Base-by-base conservation (phyloP, 352 stramenopile genomes). In the Saprolegnia parasitica region DNA sequence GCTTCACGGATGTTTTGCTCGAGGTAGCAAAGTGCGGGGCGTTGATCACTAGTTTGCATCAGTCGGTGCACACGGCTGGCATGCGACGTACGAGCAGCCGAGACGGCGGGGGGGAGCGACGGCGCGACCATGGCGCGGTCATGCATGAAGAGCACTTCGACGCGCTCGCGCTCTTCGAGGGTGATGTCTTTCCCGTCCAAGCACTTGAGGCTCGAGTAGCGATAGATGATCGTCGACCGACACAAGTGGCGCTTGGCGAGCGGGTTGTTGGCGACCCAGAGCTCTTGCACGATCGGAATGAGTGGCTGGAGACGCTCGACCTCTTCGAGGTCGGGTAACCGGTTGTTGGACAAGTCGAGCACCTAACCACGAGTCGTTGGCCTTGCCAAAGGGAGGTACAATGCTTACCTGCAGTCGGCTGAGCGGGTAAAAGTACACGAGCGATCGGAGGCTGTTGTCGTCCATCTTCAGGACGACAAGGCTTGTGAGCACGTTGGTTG, bases 171-270 rank as follows among this genome's bases (percentile, higher is more conserved):
- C 61, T 96, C 88, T 29, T 96, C 88, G 0, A 74, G 73, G 8
- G 80, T 83, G 16, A 95, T 76, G 21, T 95, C 87, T 26, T 78
- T 79, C 0, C 80, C 80, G 61, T 96, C 87, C 1, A 96, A 62
- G 15, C 54, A 78, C 55, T 79, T 74, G 5, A 96, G 68, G 5
- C 73, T 73, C 15, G 75, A 73, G 39, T 95, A 77, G 40, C 81
- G 81, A 68, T 78, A 84, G 37, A 96, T 26, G 5, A 90, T 61
- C 15, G 79, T 85, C 10, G 87, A 78, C 2, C 87, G 86, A 67
- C 93, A 96, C 62, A 94, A 67, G 46, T 95, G 84, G 66, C 93
- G 93, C 65, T 94, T 91, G 1, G 78, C 76, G 37, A 96, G 29
- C 3, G 87, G 83, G 45, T 96, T 96, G 72, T 87, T 90, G 23